Percentiles rank a stretch among this genome's conserved stretches.
phyloP scores from a whole-genome alignment of 2,329 filamentous ascomycete genomes.

The Alternaria rosae region DNA sequence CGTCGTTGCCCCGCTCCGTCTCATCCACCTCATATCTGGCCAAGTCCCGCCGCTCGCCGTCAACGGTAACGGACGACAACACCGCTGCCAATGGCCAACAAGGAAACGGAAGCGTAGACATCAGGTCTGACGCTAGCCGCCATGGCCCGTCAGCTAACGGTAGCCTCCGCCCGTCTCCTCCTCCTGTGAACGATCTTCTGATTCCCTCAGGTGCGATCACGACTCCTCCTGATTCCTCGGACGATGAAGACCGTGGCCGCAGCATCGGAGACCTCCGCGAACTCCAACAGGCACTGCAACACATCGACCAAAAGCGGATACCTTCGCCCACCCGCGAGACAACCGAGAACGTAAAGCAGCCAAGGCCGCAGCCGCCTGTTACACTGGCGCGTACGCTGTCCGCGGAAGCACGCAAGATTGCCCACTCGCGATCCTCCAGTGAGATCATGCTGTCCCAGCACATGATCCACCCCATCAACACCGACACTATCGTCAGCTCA shows the following conservation, averaged over 20 bases:
- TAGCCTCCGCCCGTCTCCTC: constrained; percentile 82
- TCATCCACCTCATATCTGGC: constrained; percentile 68
- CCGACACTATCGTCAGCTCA: constrained; percentile 54
- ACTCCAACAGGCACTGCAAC: constrained; percentile 81
- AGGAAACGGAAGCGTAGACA: constrained; percentile 30
- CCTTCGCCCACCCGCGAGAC: constrained; percentile 61
- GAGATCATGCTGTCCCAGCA: constrained; percentile 62
- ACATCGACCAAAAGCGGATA: constrained; percentile 72
- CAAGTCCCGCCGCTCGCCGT: constrained; percentile 67
- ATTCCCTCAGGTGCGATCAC: constrained; percentile 87
- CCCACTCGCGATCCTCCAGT: constrained; percentile 67
- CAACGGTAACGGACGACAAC: constrained; percentile 47
- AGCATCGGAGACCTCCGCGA: constrained; percentile 63
- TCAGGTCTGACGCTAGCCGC: constrained; percentile 27
- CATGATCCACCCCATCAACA: constrained; percentile 50
- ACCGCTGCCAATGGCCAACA: constrained; percentile 39
- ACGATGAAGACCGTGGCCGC: constrained; percentile 76
- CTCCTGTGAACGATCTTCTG: constrained; percentile 76
- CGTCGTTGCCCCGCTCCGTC: constrained; percentile 62
- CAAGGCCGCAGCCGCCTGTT: constrained; percentile 26
- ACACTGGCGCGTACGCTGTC: constrained; percentile 52
- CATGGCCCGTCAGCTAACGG: constrained; percentile 52
- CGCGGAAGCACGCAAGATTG: constrained; percentile 65
- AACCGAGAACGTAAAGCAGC: constrained; percentile 20
- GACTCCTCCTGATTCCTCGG: constrained; percentile 90